Evolutionary conservation across 305 asterid species (phyloP).

Genomic region (Plantago coronopus): DNA sequence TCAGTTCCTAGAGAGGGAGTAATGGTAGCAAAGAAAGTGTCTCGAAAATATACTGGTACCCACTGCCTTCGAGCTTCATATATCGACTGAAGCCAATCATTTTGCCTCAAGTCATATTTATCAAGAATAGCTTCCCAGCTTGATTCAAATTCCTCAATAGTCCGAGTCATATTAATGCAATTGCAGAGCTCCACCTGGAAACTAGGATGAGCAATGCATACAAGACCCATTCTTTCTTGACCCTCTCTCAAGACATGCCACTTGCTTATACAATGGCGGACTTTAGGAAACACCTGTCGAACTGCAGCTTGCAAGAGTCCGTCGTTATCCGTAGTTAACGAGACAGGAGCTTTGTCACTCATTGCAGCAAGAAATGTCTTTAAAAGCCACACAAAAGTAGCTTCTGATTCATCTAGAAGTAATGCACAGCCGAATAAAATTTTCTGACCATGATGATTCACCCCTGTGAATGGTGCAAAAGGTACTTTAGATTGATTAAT

Average conservation of each 20-base stretch:
- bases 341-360: slow-evolving; percentile 58
- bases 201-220: slow-evolving; percentile 55
- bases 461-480: slow-evolving; percentile 76
- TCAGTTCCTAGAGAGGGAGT: slow-evolving; percentile 45
- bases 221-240: slow-evolving; percentile 62
- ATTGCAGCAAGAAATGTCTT: slow-evolving; percentile 78
- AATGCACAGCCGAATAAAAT: slow-evolving; percentile 76
- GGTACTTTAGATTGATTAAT: slow-evolving; percentile 61
- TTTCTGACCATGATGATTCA: slow-evolving; percentile 84
- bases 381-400: slow-evolving; percentile 72
- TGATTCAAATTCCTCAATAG: slow-evolving; percentile 74
- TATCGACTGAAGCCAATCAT: slow-evolving; percentile 79
- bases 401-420: slow-evolving; percentile 80
- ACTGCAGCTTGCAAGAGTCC: slow-evolving; percentile 52
- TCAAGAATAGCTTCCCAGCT: slow-evolving; percentile 62
- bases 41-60: slow-evolving; percentile 85
- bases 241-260: slow-evolving; percentile 80
- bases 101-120: slow-evolving; percentile 60
- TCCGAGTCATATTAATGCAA: slow-evolving; percentile 68
- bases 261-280: slow-evolving; percentile 64
- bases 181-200: slow-evolving; percentile 71
- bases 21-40: slow-evolving; percentile 62
- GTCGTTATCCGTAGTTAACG: slow-evolving; percentile 65
- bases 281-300: slow-evolving; percentile 60
- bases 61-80: slow-evolving; percentile 61